Conservation (phyloP, 129 eudicot genomes). For the Artemisia annua region DNA sequence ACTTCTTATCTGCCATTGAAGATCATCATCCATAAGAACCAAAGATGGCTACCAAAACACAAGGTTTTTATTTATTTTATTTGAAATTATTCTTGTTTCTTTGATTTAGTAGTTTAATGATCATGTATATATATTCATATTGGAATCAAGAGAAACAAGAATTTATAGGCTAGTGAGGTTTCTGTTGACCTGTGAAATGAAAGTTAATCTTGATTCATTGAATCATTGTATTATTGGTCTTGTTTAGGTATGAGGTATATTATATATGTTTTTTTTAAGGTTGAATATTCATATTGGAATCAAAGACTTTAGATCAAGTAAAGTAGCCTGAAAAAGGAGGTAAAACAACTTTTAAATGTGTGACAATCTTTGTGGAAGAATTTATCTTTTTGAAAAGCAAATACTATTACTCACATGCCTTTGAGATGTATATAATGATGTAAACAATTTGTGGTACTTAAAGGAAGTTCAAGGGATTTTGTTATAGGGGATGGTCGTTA, state of each 20-base stretch:
- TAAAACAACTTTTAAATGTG: background rate
- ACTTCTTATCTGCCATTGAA: constrained; percentile 22
- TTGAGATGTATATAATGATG: background rate
- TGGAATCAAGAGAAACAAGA: constrained; percentile 19
- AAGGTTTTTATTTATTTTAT: constrained; percentile 14
- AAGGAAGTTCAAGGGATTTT: constrained; percentile 12
- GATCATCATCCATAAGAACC: constrained; percentile 25
- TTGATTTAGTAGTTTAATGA: background rate
- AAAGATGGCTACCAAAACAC: constrained; percentile 28
- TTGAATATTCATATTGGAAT: constrained; percentile 15
- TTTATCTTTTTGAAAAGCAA: no score
- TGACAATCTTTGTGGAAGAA: no score
- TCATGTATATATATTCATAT: constrained; percentile 5
- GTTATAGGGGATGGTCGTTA: constrained; percentile 8
- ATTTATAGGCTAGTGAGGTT: constrained; percentile 11
- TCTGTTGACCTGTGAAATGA: constrained; percentile 20
- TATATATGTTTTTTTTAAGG: constrained; percentile 5
- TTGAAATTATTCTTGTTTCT: background rate
- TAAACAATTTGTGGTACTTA: constrained; percentile 6
- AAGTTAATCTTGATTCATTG: constrained; percentile 17
- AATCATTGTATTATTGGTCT: constrained; percentile 15
- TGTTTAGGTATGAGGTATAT: background rate
- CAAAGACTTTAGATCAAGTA: constrained; percentile 17
- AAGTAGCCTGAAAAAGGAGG: background rate
- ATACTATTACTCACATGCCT: no score